Conservation (phyloP, 129 eudicot genomes). For the Dittrichia graveolens region DNA sequence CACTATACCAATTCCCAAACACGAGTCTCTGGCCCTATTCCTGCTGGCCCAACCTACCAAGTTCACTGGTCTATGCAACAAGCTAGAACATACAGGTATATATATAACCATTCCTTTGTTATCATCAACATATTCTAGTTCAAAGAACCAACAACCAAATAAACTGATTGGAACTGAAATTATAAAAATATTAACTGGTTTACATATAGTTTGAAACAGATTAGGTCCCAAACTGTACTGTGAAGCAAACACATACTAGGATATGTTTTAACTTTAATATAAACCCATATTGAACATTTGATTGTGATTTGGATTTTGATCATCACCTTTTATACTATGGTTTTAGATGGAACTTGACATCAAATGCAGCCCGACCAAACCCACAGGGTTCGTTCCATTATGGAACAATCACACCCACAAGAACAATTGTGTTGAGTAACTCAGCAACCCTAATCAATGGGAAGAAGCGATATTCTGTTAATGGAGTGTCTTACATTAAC, state of each 20-base stretch:
- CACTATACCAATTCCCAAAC: conserved; percentile 76
- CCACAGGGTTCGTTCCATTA: conserved; percentile 97
- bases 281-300: not conserved
- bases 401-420: conserved; percentile 61
- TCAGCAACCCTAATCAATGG: conserved; percentile 71
- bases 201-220: no score
- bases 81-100: conserved; percentile 77
- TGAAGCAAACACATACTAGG: no score
- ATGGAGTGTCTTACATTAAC: conserved; percentile 71
- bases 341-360: conserved; percentile 84
- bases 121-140: no score
- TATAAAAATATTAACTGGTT: no score
- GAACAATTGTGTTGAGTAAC: conserved; percentile 65
- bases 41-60: conserved; percentile 66
- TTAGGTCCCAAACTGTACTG: no score
- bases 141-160: no score
- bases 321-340: not conserved
- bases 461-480: conserved; percentile 81
- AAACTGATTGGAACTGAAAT: no score
- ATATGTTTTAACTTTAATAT: not conserved
- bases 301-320: not conserved
- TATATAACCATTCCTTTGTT: no score
- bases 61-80: conserved; percentile 80
- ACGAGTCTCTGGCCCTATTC: conserved; percentile 76
- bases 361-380: conserved; percentile 97